A percentile compares a stretch with the other conserved stretches of the same genome.
These are phyloP conservation scores for Thoreauomyces humboldtii DNA, from an alignment of 192 early-diverging fungal species.

Conservation along the genomic window DNA sequence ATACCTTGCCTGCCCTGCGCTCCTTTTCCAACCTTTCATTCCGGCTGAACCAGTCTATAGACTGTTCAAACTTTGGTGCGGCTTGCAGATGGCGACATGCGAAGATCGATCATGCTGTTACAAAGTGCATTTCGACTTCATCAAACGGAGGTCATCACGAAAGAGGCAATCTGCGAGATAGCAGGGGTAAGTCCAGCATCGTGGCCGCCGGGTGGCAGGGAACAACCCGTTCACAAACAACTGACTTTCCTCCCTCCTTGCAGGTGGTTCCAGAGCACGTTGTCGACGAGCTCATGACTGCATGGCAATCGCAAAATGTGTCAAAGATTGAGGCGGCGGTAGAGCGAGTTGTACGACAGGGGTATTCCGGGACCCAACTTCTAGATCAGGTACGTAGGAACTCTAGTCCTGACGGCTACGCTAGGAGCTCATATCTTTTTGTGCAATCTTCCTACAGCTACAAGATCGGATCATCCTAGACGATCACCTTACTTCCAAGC, in stretches of 20 bases:
- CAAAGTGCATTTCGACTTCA: slow-evolving; percentile 76
- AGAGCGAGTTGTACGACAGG: slow-evolving; percentile 58
- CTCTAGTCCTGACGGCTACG: no score
- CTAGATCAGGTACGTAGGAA: slow-evolving; percentile 59
- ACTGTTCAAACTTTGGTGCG: slow-evolving; percentile 65
- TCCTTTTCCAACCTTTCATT: slow-evolving; percentile 7
- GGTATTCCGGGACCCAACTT: slow-evolving; percentile 75
- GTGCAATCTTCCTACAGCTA: slow-evolving; percentile 45
- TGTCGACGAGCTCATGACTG: slow-evolving; percentile 59
- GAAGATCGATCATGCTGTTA: slow-evolving; percentile 88
- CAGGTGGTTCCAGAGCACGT: slow-evolving; percentile 65
- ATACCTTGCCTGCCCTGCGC: no score
- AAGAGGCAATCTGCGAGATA: slow-evolving; percentile 68
- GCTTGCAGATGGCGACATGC: slow-evolving; percentile 83
- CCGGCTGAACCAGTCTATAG: no score
- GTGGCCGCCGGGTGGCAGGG: no score
- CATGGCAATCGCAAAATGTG: slow-evolving; percentile 51
- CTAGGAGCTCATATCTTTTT: no score
- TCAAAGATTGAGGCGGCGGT: slow-evolving; percentile 51
- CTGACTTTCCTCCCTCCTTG: not conserved
- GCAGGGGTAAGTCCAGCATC: slow-evolving; percentile 70
- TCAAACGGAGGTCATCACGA: slow-evolving; percentile 44
- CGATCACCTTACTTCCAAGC: slow-evolving; percentile 56
- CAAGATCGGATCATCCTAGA: slow-evolving; percentile 64
- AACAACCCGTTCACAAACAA: no score